Percentiles rank a stretch among this genome's conserved stretches.
phyloP scores from a whole-genome alignment of 139 green algal genomes.

The Chlorella sp. region DNA sequence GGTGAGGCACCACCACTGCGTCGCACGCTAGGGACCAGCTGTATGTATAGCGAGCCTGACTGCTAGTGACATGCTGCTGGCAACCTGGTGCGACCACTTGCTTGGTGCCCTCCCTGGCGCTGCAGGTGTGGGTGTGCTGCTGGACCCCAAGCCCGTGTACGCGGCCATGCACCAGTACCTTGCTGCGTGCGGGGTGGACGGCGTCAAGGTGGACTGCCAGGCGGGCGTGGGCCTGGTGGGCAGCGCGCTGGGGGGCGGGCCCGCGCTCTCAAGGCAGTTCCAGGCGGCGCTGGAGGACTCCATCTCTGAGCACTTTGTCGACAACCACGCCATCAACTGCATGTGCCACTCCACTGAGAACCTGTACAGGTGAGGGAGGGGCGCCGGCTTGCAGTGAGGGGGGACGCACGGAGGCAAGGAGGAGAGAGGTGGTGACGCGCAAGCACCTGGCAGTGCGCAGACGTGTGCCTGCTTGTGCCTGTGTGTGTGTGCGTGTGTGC shows the following conservation, averaged over 20 bases:
- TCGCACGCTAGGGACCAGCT: no score
- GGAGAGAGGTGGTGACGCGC: no score
- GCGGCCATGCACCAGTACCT: constrained; percentile 90
- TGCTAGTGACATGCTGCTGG: no score
- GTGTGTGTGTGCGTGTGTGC: constrained; percentile 1
- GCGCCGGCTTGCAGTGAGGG: not conserved
- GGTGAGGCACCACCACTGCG: constrained; percentile 21
- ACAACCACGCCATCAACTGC: constrained; percentile 95
- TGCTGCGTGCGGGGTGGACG: constrained; percentile 63
- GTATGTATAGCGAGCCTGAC: no score
- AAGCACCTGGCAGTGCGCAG: no score
- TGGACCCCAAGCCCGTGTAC: constrained; percentile 65
- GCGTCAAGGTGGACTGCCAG: constrained; percentile 80
- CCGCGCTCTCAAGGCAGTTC: constrained; percentile 26
- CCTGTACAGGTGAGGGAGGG: constrained; percentile 58
- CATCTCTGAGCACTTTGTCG: constrained; percentile 72
- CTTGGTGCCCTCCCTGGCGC: constrained; percentile 11
- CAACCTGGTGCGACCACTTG: no score
- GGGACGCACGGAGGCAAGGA: no score
- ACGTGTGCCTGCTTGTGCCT: not conserved
- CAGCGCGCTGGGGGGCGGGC: constrained; percentile 12
- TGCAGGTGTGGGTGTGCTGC: constrained; percentile 70
- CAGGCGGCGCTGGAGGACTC: constrained; percentile 74
- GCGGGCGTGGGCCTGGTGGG: constrained; percentile 49
- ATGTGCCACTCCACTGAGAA: constrained; percentile 99